Evolutionary conservation across 129 eudicot species (phyloP).

Genomic region (Pseudognaphalium luteoalbum): DNA sequence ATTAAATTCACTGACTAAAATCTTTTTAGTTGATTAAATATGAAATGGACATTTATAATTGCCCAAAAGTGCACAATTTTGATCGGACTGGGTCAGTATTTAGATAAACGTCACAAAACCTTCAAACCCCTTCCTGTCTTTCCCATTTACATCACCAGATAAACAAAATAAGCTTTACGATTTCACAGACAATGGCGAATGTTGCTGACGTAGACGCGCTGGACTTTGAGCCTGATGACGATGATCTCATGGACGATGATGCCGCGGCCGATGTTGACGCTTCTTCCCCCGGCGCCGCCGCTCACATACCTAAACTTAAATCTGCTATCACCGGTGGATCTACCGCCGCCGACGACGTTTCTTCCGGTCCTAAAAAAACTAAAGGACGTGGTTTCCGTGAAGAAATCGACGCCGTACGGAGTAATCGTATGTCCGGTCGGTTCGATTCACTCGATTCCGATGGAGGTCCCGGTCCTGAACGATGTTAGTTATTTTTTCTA

Average conservation of each 20-base stretch:
- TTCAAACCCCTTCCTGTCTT: background rate
- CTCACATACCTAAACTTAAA: slow-evolving; percentile 59
- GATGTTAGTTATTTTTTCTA: slow-evolving; percentile 52
- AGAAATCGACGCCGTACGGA: slow-evolving; percentile 66
- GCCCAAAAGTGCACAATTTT: no score
- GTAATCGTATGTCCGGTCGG: slow-evolving; percentile 65
- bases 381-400: slow-evolving; percentile 97
- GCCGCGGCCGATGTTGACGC: slow-evolving; percentile 49
- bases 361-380: slow-evolving; percentile 47
- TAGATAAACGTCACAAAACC: no score
- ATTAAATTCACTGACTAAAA: no score
- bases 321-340: slow-evolving; percentile 85
- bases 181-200: slow-evolving; percentile 56
- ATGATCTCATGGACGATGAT: slow-evolving; percentile 98
- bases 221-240: slow-evolving; percentile 95
- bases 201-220: slow-evolving; percentile 81
- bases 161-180: background rate
- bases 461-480: slow-evolving; percentile 95
- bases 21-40: no score
- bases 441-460: slow-evolving; percentile 87
- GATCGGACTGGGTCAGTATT: no score
- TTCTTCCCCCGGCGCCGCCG: slow-evolving; percentile 51
- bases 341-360: slow-evolving; percentile 21
- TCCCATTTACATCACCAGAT: no score
- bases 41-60: no score